Percentiles rank a stretch among this genome's conserved stretches.
phyloP scores from a whole-genome alignment of 257 asterid species.

The Cruciata laevipes region DNA sequence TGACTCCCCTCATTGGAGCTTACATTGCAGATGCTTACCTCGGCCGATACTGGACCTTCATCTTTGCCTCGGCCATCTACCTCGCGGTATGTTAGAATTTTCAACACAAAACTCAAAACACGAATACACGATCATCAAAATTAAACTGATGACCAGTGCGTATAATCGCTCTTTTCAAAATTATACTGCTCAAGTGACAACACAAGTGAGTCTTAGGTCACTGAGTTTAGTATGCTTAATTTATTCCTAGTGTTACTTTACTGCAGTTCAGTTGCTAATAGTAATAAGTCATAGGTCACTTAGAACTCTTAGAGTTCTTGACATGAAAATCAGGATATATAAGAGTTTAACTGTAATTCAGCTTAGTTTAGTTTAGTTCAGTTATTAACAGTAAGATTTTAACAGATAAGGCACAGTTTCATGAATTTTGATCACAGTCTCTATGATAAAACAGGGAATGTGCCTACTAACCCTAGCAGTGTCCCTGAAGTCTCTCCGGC shows the following conservation, averaged over 20 bases:
- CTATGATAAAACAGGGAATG: conserved; percentile 44
- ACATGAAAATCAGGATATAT: too few species aligned
- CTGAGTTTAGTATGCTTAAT: too few species aligned
- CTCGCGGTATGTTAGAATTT: conserved; percentile 26
- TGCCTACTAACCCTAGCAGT: conserved; percentile 45
- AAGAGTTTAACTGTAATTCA: too few species aligned
- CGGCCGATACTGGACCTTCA: conserved; percentile 73
- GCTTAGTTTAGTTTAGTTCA: neutral
- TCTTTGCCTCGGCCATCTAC: conserved; percentile 48
- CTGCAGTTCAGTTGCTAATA: too few species aligned
- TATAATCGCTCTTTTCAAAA: too few species aligned
- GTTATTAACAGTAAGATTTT: neutral
- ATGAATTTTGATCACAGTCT: neutral
- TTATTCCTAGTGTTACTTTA: too few species aligned
- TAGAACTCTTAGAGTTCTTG: neutral
- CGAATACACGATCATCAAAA: too few species aligned
- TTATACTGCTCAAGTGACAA: too few species aligned
- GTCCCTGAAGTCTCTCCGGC: conserved; percentile 35
- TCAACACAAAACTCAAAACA: neutral
- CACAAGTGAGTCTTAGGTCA: too few species aligned
- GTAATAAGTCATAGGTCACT: too few species aligned
- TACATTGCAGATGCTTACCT: conserved; percentile 65
- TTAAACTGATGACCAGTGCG: too few species aligned
- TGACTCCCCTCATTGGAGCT: conserved; percentile 74
- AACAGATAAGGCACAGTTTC: neutral